Percentiles rank a stretch among this genome's conserved stretches.
Conservation (phyloP, 805 yeast species). For the Wickerhamiella sorbophila region DNA sequence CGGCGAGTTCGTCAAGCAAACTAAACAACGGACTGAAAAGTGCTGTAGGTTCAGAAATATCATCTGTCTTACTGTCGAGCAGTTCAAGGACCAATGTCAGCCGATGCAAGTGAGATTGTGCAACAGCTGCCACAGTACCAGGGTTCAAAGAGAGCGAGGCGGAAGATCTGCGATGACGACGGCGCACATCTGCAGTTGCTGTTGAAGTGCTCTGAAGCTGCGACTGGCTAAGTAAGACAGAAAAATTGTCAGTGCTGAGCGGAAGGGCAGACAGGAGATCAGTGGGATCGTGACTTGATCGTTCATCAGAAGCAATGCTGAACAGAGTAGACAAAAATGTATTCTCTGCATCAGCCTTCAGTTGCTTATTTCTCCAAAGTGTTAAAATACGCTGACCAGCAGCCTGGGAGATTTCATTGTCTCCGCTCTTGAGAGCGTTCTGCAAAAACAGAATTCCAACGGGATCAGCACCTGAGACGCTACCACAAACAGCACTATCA, state of each 20-base stretch:
- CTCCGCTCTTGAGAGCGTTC: constrained; percentile 31
- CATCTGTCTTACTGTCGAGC: constrained; percentile 35
- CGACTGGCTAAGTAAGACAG: constrained; percentile 42
- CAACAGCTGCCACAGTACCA: constrained; percentile 57
- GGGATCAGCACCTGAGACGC: constrained; percentile 51
- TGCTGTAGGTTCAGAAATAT: constrained; percentile 12
- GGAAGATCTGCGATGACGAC: constrained; percentile 69
- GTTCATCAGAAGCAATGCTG: constrained; percentile 35
- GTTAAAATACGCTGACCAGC: constrained; percentile 39
- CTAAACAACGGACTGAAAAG: constrained; percentile 25
- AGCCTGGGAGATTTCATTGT: constrained; percentile 26
- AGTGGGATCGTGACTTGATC: constrained; percentile 31
- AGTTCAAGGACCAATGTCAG: constrained; percentile 70
- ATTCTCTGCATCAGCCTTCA: constrained; percentile 45
- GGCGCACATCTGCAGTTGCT: constrained; percentile 18
- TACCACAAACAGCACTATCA: constrained; percentile 42
- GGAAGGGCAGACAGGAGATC: constrained; percentile 35
- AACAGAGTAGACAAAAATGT: constrained; percentile 45
- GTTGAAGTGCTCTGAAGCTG: constrained; percentile 31
- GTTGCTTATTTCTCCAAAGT: constrained; percentile 33
- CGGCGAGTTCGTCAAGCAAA: constrained; percentile 27
- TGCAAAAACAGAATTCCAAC: constrained; percentile 50
- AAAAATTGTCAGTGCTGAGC: constrained; percentile 48
- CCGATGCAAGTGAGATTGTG: constrained; percentile 63
- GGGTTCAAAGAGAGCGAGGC: constrained; percentile 43